Conservation (phyloP, 768 basidiomycete genomes). For the Panaeolus cyanescens region DNA sequence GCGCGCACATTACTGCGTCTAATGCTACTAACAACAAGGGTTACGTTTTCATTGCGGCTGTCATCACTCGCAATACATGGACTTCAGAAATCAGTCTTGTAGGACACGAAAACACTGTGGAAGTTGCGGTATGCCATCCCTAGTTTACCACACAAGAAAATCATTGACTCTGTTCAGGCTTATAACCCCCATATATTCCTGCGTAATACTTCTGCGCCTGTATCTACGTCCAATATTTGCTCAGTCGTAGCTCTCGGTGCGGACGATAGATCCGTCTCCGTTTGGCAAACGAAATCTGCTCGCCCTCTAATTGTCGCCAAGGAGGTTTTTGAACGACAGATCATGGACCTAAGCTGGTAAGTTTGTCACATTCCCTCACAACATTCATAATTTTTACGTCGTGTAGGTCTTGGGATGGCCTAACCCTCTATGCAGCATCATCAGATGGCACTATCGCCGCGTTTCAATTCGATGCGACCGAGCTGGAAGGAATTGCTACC, state of each 20-base stretch:
- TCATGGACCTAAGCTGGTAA: constrained; percentile 95
- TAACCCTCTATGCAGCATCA: constrained; percentile 91
- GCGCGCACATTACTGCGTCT: constrained; percentile 96
- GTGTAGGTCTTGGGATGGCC: constrained; percentile 96
- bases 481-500: constrained; percentile 81
- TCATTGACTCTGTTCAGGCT: constrained; percentile 41
- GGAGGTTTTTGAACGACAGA: constrained; percentile 92
- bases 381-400: too few relatives aligned
- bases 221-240: constrained; percentile 82
- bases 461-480: constrained; percentile 79
- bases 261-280: constrained; percentile 89
- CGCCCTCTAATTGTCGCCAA: constrained; percentile 91
- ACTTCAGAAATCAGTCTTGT: constrained; percentile 91
- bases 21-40: constrained; percentile 97
- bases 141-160: neutral
- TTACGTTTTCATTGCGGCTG: constrained; percentile 96
- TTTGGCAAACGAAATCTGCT: constrained; percentile 95
- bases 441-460: constrained; percentile 94
- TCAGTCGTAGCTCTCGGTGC: constrained; percentile 93
- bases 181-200: constrained; percentile 97
- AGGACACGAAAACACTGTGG: constrained; percentile 96
- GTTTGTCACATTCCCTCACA: constrained; percentile 23
- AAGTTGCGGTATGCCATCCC: constrained; percentile 75
- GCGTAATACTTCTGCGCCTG: constrained; percentile 64
- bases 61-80: constrained; percentile 90